Percentiles rank a stretch among this genome's conserved stretches.
Evolutionary conservation across 768 basidiomycete species (phyloP).

Genomic region (Boletus rubescentipes): DNA sequence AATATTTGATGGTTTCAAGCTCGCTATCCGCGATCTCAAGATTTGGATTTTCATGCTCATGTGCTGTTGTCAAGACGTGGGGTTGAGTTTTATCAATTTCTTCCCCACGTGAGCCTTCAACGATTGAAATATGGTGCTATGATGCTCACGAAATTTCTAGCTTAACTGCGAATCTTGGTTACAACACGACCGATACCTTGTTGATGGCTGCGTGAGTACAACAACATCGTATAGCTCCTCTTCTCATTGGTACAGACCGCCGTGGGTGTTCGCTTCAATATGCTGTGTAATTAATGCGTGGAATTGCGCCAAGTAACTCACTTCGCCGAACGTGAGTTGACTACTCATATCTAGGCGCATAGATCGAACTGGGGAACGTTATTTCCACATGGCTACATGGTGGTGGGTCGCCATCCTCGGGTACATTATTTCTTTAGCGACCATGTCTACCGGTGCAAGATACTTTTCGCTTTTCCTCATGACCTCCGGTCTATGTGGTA

Average conservation of each 20-base stretch:
- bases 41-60: constrained; percentile 54
- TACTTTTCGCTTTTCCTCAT: constrained; percentile 68
- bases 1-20: constrained; percentile 46
- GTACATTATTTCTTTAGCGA: constrained; percentile 57
- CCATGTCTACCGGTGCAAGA: constrained; percentile 48
- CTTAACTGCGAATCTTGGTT: constrained; percentile 59
- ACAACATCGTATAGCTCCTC: neutral
- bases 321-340: neutral
- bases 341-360: neutral
- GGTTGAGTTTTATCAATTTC: constrained; percentile 60
- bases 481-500: constrained; percentile 51
- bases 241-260: constrained; percentile 45
- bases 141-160: constrained; percentile 29
- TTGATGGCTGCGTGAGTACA: constrained; percentile 55
- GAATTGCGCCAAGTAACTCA: constrained; percentile 42
- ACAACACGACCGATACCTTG: constrained; percentile 56
- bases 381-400: constrained; percentile 55
- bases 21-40: constrained; percentile 57
- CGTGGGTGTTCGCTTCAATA: constrained; percentile 56
- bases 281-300: constrained; percentile 52
- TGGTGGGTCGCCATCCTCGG: constrained; percentile 63
- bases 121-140: neutral
- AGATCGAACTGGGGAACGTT: constrained; percentile 65
- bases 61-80: constrained; percentile 48
- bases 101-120: constrained; percentile 45